Evolutionary conservation across 169 alveolate species (phyloP), one percentile per base, ranked within the genome.

Genomic region (Cryptosporidium ubiquitum): DNA sequence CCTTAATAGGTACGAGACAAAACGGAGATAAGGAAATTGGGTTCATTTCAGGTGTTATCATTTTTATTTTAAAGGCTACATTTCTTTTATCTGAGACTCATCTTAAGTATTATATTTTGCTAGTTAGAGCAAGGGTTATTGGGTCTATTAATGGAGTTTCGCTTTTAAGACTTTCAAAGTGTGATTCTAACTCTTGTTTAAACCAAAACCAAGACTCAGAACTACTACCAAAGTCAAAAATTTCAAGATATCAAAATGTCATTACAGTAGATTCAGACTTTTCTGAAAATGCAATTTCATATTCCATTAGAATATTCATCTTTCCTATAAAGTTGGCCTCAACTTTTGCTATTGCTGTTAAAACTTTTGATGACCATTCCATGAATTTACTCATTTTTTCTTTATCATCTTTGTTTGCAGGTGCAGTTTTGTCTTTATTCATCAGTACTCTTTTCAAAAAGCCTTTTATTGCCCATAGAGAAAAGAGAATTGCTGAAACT

Each of bases 71-170:
- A 7, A 58, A 79, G 29, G 69, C 68, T 14, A 47, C 35, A 2
- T 64, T 44, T 18, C 68, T 79, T 9, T 31, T 79, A 40, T 79
- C 79, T 10, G 68, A 79, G 1, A 79, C 89, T n/a, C 89, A 79
- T 66, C 42, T 79, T 7, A 61, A 58, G 39, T 79, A 79, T 31
- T 79, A 79, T 47, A 42, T 40, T 33, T 20, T 40, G 40, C 29
- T 75, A 58, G 61, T 79, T 5, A 79, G 89, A 42, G 75, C 73
- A 42, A 60, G 79, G n/a, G 89, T 79, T 4, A 79, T 79, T 60
- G 89, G 89, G 16, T 44, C 89, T 18, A 79, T 79, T 42, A 79
- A 79, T 64, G 89, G 89, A 5, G 68, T 79, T 23, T 61, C 89
- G 4, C 68, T 79, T 26, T 49, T 64, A 14, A 58, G 89, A 29